phyloP scores from a whole-genome alignment of 768 basidiomycete species.

The Chalciporus piperatus region DNA sequence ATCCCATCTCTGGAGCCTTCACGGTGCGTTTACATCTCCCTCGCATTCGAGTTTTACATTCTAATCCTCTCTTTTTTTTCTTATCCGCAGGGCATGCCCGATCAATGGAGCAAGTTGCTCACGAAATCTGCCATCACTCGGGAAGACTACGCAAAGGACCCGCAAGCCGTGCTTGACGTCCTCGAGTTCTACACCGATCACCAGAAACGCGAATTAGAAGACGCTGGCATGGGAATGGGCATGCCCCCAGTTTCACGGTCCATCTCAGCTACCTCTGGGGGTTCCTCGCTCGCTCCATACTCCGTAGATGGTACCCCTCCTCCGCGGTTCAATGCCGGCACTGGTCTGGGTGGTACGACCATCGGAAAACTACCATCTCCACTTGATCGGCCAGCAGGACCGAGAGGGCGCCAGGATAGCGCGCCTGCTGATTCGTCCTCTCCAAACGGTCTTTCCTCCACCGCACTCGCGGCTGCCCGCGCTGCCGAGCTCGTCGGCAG shows the following conservation, averaged over 20 bases:
- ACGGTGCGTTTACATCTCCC: slow-evolving; percentile 57
- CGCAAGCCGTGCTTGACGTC: slow-evolving; percentile 95
- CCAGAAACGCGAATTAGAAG: slow-evolving; percentile 90
- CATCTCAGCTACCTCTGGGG: slow-evolving; percentile 15
- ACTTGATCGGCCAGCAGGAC: slow-evolving; percentile 34
- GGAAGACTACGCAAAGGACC: slow-evolving; percentile 96
- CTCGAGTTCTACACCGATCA: slow-evolving; percentile 98
- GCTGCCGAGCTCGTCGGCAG: slow-evolving; percentile 66
- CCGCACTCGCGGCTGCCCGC: slow-evolving; percentile 48
- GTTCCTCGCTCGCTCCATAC: slow-evolving; percentile 37
- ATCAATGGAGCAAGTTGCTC: slow-evolving; percentile 96
- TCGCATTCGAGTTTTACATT: background rate
- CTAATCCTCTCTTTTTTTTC: background rate
- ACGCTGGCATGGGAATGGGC: slow-evolving; percentile 37
- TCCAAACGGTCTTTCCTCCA: slow-evolving; percentile 40
- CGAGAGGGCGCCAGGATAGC: slow-evolving; percentile 48
- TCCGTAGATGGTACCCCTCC: slow-evolving; percentile 43
- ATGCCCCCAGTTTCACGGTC: slow-evolving; percentile 26
- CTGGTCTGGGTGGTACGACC: slow-evolving; percentile 76
- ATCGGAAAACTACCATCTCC: slow-evolving; percentile 44
- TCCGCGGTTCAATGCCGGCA: slow-evolving; percentile 86
- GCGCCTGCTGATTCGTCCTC: slow-evolving; percentile 35
- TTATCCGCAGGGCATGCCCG: slow-evolving; percentile 77
- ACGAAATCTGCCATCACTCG: slow-evolving; percentile 97
- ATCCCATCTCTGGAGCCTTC: slow-evolving; percentile 90